phyloP scores from a whole-genome alignment of 495 filamentous ascomycete genomes.

The Penicillium malachiteum region DNA sequence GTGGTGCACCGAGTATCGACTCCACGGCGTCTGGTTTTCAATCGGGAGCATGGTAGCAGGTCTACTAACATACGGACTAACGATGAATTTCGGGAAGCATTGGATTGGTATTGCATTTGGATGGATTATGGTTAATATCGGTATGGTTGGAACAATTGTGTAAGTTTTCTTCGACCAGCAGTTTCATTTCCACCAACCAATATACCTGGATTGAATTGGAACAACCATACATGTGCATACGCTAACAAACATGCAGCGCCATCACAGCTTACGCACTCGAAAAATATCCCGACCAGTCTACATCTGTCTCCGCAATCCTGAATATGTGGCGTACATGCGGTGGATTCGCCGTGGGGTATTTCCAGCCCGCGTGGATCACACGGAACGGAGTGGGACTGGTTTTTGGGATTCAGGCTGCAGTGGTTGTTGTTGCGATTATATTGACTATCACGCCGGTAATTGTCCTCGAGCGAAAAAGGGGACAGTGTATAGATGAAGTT shows the following conservation, averaged over 20 bases:
- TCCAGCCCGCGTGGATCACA: conserved; percentile 45
- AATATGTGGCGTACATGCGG: conserved; percentile 46
- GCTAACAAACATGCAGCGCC: conserved; percentile 17
- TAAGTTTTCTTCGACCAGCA: conserved; percentile 12
- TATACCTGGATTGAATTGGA: background rate
- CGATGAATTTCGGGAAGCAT: conserved; percentile 33
- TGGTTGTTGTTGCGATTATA: conserved; percentile 31
- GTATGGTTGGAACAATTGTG: conserved; percentile 39
- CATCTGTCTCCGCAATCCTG: conserved; percentile 41
- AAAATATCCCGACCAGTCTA: conserved; percentile 42
- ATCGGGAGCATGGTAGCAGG: conserved; percentile 31
- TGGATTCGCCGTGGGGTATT: conserved; percentile 49
- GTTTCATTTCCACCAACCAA: background rate
- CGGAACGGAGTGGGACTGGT: conserved; percentile 40
- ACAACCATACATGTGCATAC: background rate
- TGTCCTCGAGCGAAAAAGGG: conserved; percentile 9
- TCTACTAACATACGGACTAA: conserved; percentile 36
- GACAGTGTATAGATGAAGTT: background rate
- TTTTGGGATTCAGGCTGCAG: conserved; percentile 45
- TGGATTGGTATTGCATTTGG: conserved; percentile 43
- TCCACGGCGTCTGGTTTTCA: conserved; percentile 39
- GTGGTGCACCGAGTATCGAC: conserved; percentile 35
- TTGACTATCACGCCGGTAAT: conserved; percentile 35
- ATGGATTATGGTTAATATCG: conserved; percentile 41
- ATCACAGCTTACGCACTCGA: conserved; percentile 43